Conservation (phyloP, 805 yeast species). For the Kodamaea laetipori region DNA sequence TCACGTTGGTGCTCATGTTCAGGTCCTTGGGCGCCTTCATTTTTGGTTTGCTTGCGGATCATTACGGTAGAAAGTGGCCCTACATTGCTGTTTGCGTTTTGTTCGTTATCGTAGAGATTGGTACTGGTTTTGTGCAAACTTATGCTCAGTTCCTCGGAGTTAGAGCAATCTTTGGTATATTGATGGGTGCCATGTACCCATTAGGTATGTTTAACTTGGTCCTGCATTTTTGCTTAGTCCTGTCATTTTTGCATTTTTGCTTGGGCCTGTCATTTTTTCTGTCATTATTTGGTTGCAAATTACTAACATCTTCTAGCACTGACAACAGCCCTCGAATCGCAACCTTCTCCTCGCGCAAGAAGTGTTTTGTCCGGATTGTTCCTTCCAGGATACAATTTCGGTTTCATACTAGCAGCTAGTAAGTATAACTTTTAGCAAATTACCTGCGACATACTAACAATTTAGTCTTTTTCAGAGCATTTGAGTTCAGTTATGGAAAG, state of each 20-base stretch:
- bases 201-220: too few species aligned
- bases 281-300: too few species aligned
- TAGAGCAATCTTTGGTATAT: constrained; percentile 27
- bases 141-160: constrained; percentile 26
- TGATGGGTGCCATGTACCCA: constrained; percentile 28
- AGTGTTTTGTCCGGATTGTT: constrained; percentile 28
- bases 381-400: constrained; percentile 31
- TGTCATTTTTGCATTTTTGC: too few species aligned
- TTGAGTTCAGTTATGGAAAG: constrained; percentile 19
- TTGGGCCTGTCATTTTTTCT: too few species aligned
- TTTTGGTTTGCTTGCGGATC: constrained; percentile 27
- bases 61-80: constrained; percentile 29
- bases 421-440: too few species aligned
- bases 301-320: too few species aligned
- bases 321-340: too few species aligned
- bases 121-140: constrained; percentile 27
- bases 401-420: constrained; percentile 25
- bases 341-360: constrained; percentile 4
- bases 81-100: constrained; percentile 22
- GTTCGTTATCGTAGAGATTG: constrained; percentile 25
- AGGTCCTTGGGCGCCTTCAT: constrained; percentile 28
- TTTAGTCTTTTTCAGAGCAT: constrained; percentile 23
- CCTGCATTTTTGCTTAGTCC: too few species aligned
- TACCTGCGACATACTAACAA: too few species aligned
- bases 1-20: constrained; percentile 29